Conservation (phyloP, 225 moss, liverwort and hornwort species). For the Anthoceros angustus region DNA sequence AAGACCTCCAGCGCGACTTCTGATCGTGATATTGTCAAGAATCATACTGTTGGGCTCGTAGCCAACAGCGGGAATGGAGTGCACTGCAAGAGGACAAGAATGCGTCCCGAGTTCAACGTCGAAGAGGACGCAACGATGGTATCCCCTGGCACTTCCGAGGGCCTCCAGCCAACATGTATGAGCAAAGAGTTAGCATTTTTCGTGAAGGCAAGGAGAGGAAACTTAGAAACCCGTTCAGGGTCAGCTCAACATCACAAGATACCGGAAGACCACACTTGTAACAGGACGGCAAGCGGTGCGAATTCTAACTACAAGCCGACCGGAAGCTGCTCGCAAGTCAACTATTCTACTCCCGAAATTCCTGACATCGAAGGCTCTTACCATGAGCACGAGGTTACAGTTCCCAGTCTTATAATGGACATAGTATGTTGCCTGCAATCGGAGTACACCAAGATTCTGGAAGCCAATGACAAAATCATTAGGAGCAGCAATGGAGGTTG, state of each 20-base stretch:
- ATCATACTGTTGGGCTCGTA: no score
- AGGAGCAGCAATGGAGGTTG: slow-evolving; percentile 6
- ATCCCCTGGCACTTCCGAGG: no score
- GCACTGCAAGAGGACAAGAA: no score
- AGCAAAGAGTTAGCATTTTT: slow-evolving; percentile 16
- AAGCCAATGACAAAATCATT: slow-evolving; percentile 10
- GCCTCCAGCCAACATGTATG: no score
- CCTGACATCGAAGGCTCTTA: neutral
- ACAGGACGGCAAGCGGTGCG: neutral
- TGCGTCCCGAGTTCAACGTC: no score
- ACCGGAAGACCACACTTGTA: neutral
- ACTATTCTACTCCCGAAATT: no score
- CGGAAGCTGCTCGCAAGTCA: no score
- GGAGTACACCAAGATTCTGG: slow-evolving; percentile 14
- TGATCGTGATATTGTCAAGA: no score
- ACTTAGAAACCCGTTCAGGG: neutral
- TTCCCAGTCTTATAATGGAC: slow-evolving; percentile 13
- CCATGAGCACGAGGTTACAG: slow-evolving; percentile 12
- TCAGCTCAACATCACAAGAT: neutral
- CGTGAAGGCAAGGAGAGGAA: slow-evolving; percentile 21
- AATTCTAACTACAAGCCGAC: no score
- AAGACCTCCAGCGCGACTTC: no score
- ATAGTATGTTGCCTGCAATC: slow-evolving; percentile 17
- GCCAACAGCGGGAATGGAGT: no score
- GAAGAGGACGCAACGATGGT: no score